Evolutionary conservation across 768 basidiomycete species (phyloP).

Genomic region (Infundibulicybe gibba): DNA sequence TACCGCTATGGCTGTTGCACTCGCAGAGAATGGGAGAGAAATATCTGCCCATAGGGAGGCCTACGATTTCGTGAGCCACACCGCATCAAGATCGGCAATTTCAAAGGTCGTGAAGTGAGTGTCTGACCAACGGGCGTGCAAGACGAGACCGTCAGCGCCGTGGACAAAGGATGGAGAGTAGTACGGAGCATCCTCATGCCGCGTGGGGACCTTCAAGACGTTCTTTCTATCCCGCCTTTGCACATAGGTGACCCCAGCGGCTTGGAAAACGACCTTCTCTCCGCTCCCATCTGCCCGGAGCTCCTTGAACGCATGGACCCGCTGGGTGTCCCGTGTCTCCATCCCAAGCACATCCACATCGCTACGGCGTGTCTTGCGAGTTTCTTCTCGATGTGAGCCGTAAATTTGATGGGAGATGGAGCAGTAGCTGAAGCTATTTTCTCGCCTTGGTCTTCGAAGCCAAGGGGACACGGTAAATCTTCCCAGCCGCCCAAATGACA

Average conservation of each 20-base stretch:
- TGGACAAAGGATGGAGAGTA: constrained; percentile 69
- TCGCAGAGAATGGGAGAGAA: constrained; percentile 54
- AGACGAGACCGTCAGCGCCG: constrained; percentile 41
- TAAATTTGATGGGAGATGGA: constrained; percentile 54
- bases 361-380: constrained; percentile 57
- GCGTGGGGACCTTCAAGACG: constrained; percentile 41
- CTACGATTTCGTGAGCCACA: constrained; percentile 43
- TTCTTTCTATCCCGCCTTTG: constrained; percentile 34
- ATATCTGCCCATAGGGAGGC: constrained; percentile 64
- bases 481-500: constrained; percentile 73
- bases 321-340: constrained; percentile 51
- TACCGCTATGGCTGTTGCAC: constrained; percentile 35
- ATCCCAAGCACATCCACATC: constrained; percentile 45
- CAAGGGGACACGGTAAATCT: constrained; percentile 63
- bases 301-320: constrained; percentile 61
- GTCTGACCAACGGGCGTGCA: constrained; percentile 73
- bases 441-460: constrained; percentile 50
- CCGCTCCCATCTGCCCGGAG: constrained; percentile 55
- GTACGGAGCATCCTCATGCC: constrained; percentile 46
- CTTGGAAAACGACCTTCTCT: constrained; percentile 56
- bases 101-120: constrained; percentile 60
- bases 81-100: constrained; percentile 47
- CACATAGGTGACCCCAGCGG: constrained; percentile 56
- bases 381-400: constrained; percentile 58
- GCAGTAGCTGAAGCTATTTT: constrained; percentile 32